Percentiles rank a stretch among this genome's conserved stretches.
phyloP scores from a whole-genome alignment of 768 basidiomycete species.

The Obba rivulosa region DNA sequence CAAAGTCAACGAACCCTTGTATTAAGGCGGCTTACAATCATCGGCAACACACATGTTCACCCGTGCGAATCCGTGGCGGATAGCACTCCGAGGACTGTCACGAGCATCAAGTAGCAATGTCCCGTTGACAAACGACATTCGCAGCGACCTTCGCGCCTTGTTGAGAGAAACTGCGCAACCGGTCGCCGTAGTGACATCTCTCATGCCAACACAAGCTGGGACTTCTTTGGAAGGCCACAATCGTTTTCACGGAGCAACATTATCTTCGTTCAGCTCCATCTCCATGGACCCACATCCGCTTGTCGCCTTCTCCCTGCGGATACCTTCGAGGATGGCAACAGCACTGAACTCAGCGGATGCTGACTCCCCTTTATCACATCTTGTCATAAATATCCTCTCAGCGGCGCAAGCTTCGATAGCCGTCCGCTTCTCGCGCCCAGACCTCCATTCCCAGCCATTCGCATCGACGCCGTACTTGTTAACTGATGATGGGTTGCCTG shows the following conservation, averaged over 20 bases:
- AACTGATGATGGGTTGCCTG: conserved; percentile 51
- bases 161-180: conserved; percentile 79
- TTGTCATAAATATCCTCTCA: conserved; percentile 81
- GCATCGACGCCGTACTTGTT: conserved; percentile 32
- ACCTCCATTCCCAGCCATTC: conserved; percentile 61
- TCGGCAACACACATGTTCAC: no score
- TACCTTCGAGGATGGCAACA: conserved; percentile 84
- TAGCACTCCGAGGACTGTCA: no score
- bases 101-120: no score
- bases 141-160: conserved; percentile 42
- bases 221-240: conserved; percentile 1
- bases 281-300: conserved; percentile 86
- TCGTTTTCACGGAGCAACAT: conserved; percentile 80
- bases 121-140: conserved; percentile 2
- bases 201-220: conserved; percentile 34
- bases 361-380: conserved; percentile 32
- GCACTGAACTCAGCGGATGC: conserved; percentile 35
- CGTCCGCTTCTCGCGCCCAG: conserved; percentile 65
- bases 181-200: conserved; percentile 79
- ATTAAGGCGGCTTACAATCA: no score
- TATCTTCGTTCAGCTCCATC: conserved; percentile 91
- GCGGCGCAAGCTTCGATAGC: conserved; percentile 60
- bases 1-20: no score
- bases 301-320: conserved; percentile 82
- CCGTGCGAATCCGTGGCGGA: no score